Percentiles rank a stretch among this genome's conserved stretches.
phyloP scores from a whole-genome alignment of 1,284 basidiomycete species.

The Amylostereum areolatum region DNA sequence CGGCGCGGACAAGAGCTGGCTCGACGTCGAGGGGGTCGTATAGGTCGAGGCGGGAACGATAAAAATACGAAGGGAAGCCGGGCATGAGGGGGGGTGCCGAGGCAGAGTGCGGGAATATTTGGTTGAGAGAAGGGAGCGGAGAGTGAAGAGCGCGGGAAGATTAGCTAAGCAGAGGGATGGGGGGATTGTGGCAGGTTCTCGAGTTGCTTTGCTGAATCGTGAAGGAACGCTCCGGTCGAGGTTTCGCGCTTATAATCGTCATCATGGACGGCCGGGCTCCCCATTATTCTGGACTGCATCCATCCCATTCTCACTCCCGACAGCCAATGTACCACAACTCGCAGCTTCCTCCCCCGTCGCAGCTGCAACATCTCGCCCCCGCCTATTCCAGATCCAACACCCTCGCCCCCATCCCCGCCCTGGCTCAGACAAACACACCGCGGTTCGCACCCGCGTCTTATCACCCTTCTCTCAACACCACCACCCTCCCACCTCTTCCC shows the following conservation, averaged over 20 bases:
- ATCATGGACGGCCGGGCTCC: conserved; percentile 14
- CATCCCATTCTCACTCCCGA: conserved; percentile 10
- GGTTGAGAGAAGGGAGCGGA: not conserved
- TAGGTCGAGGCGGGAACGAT: not conserved
- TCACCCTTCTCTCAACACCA: conserved; percentile 24
- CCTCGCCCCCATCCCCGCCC: conserved; percentile 26
- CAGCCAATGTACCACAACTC: conserved; percentile 7
- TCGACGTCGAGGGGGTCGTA: not conserved
- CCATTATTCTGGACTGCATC: conserved; percentile 11
- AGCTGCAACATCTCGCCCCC: conserved; percentile 33
- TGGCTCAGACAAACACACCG: conserved; percentile 13
- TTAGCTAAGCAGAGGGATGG: conserved; percentile 8
- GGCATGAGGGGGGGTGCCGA: not conserved
- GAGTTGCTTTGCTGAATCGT: not conserved
- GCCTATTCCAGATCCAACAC: conserved; percentile 30
- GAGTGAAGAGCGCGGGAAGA: conserved; percentile 4
- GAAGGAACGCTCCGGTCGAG: not conserved
- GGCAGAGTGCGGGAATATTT: not conserved
- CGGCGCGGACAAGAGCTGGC: not conserved
- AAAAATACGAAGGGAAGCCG: not conserved
- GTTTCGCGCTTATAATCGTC: not conserved
- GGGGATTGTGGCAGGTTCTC: conserved; percentile 1
- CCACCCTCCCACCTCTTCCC: conserved; percentile 23
- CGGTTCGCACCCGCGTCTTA: conserved; percentile 21
- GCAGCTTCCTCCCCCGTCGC: conserved; percentile 40